Conservation (phyloP, 1,284 basidiomycete genomes). For the Moesziomyces sp. region DNA sequence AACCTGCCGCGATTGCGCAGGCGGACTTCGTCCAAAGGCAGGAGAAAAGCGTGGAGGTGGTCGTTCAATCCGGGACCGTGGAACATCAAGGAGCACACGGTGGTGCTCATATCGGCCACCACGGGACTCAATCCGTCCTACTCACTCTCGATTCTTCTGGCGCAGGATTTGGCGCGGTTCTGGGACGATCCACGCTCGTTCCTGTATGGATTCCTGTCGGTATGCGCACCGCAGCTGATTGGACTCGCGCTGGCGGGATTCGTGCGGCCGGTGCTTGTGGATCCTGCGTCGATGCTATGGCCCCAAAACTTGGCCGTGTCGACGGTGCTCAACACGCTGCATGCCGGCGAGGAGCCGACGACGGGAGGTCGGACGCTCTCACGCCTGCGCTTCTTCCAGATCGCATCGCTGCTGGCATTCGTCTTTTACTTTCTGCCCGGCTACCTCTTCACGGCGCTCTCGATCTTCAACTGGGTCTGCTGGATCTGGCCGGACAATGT, state of each 20-base stretch:
- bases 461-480: constrained; percentile 60
- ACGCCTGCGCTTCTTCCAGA: constrained; percentile 44
- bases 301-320: constrained; percentile 55
- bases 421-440: constrained; percentile 76
- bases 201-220: constrained; percentile 67
- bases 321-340: constrained; percentile 59
- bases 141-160: constrained; percentile 74
- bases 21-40: neutral
- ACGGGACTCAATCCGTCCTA: constrained; percentile 45
- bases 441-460: constrained; percentile 59
- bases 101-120: constrained; percentile 46
- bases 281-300: constrained; percentile 63
- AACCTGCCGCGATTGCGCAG: constrained; percentile 7
- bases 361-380: constrained; percentile 69
- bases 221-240: constrained; percentile 70
- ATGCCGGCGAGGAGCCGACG: constrained; percentile 39
- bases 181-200: constrained; percentile 67
- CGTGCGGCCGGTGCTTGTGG: constrained; percentile 49
- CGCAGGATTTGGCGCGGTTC: constrained; percentile 65
- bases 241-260: constrained; percentile 59
- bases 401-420: constrained; percentile 70
- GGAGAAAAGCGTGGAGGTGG: constrained; percentile 8
- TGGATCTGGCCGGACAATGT: constrained; percentile 60
- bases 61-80: constrained; percentile 61
- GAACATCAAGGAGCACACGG: constrained; percentile 64